These are phyloP conservation scores for Pigoraptor vietnamica DNA, from an alignment of 78 protist species.

Conservation along the genomic window DNA sequence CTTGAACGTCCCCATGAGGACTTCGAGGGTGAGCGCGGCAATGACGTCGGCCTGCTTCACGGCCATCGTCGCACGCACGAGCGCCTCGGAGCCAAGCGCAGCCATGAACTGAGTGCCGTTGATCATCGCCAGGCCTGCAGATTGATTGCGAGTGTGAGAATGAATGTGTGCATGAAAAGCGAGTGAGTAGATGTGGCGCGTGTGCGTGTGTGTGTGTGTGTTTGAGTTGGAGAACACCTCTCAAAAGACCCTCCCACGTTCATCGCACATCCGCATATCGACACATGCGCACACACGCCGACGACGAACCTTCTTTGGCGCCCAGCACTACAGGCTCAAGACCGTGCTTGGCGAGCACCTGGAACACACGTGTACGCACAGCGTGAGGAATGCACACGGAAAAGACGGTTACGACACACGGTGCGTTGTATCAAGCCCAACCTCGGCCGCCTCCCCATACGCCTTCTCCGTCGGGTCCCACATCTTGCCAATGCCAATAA, in stretches of 20 bases:
- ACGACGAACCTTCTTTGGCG: neutral
- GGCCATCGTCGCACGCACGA: constrained; percentile 19
- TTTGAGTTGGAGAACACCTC: too few species aligned
- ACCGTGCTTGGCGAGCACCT: neutral
- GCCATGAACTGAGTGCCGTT: constrained; percentile 90
- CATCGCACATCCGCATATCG: neutral
- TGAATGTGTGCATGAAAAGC: too few species aligned
- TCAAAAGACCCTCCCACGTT: too few species aligned
- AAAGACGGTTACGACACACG: neutral
- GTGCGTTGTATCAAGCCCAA: neutral
- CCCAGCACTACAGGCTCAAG: neutral
- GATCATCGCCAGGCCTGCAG: constrained; percentile 83
- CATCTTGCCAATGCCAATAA: constrained; percentile 68
- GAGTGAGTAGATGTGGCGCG: too few species aligned
- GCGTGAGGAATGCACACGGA: neutral
- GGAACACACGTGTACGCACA: neutral
- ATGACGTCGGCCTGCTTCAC: constrained; percentile 45
- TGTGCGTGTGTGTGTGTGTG: too few species aligned
- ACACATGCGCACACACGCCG: neutral
- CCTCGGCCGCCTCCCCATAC: constrained; percentile 8
- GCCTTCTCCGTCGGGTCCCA: constrained; percentile 30
- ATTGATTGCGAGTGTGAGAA: too few species aligned
- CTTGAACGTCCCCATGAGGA: constrained; percentile 54
- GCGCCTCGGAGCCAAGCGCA: constrained; percentile 49
- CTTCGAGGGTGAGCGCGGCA: constrained; percentile 82